Evolutionary conservation across 202 grass and related monocot genomes (phyloP).

Genomic region (Eragrostis tef): DNA sequence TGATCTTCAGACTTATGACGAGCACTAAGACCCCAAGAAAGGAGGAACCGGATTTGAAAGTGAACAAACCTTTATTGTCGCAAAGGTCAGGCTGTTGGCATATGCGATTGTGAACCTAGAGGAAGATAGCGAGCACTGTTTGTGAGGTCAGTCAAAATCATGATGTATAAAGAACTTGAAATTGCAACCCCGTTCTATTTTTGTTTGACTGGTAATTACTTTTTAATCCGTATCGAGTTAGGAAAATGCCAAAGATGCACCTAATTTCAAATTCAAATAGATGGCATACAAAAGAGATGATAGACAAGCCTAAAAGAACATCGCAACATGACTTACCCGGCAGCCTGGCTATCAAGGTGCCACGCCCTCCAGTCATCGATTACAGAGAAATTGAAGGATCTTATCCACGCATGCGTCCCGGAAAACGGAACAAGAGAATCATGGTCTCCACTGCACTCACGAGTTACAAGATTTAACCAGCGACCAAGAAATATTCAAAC

Average conservation of each 20-base stretch:
- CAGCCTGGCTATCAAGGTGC: slow-evolving; percentile 52
- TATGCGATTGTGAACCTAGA: slow-evolving; percentile 55
- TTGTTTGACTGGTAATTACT: too few relatives aligned
- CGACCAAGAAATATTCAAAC: too few relatives aligned
- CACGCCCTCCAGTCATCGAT: slow-evolving; percentile 66
- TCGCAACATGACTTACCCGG: slow-evolving; percentile 44
- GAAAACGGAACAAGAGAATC: slow-evolving; percentile 46
- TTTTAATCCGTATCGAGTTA: too few relatives aligned
- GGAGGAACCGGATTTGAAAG: too few relatives aligned
- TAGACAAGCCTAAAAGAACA: neutral
- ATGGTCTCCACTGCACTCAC: slow-evolving; percentile 59
- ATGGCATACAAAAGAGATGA: too few relatives aligned
- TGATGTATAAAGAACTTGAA: too few relatives aligned
- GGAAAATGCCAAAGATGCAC: too few relatives aligned
- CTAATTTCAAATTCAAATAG: too few relatives aligned
- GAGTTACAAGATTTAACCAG: neutral
- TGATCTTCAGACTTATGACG: too few relatives aligned
- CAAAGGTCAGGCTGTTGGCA: slow-evolving; percentile 58
- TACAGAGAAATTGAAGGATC: slow-evolving; percentile 59
- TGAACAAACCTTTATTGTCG: slow-evolving; percentile 59
- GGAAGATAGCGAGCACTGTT: neutral
- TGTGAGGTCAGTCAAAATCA: neutral
- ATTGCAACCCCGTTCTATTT: too few relatives aligned
- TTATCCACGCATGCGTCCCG: slow-evolving; percentile 62
- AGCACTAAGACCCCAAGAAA: too few relatives aligned